A percentile compares a stretch with the other conserved stretches of the same genome.
Conservation (phyloP, 345 rosid genomes). For the Nephelium lappaceum region DNA sequence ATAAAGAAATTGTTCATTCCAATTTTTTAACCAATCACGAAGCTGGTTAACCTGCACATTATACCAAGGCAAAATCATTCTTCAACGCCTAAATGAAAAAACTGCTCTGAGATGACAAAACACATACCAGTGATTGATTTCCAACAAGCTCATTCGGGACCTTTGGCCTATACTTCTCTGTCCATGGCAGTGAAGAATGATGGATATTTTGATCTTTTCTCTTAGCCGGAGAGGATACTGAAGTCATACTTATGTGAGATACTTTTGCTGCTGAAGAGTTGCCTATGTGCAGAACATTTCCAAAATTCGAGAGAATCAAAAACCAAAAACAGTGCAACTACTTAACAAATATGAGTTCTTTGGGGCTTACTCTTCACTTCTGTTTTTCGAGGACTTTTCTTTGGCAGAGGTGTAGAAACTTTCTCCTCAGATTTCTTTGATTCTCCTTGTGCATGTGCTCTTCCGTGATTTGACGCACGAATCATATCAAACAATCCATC, state of each 20-base stretch:
- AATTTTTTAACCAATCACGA: constrained; percentile 78
- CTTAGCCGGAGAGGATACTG: constrained; percentile 41
- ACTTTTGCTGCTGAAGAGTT: constrained; percentile 39
- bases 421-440: constrained; percentile 45
- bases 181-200: constrained; percentile 68
- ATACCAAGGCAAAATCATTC: constrained; percentile 12
- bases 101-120: background rate
- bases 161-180: constrained; percentile 89
- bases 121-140: constrained; percentile 83
- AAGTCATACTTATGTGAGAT: constrained; percentile 32
- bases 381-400: constrained; percentile 60
- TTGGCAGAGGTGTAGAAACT: constrained; percentile 40
- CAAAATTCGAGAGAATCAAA: constrained; percentile 12
- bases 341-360: constrained; percentile 11
- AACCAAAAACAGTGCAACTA: constrained; percentile 8
- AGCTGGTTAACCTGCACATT: constrained; percentile 81
- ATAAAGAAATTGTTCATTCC: constrained; percentile 75
- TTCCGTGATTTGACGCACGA: constrained; percentile 62
- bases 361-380: constrained; percentile 57
- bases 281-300: constrained; percentile 30
- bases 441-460: constrained; percentile 40
- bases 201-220: constrained; percentile 43
- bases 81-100: background rate
- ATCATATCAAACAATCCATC: constrained; percentile 89
- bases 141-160: constrained; percentile 86